Base-by-base conservation (phyloP, 2,329 filamentous ascomycete genomes). In the Curvularia hawaiiensis region DNA sequence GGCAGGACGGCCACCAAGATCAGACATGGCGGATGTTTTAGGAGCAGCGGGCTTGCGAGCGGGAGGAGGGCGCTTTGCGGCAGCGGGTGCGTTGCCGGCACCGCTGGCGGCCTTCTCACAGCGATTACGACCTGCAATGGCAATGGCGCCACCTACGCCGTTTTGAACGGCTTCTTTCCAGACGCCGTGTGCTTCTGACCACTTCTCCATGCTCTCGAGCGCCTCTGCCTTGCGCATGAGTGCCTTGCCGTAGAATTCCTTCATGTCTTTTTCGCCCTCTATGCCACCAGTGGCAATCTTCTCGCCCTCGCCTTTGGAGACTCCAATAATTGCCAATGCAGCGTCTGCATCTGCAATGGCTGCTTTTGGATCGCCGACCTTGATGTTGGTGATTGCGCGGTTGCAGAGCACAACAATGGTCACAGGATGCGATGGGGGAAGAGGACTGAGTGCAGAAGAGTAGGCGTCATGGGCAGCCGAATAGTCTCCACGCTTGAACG, bases 401-500 rank as follows among this genome's bases (percentile, higher is more conserved):
- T 99, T 99, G 67, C 91, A 94, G 22, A 96, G 86, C 7, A 98
- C 84, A n/a, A 98, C 82, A 58, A 98, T 95, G 18, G 86, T 86
- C 24, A 98, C 82, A 0, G 94, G 94, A 73, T 99, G 95, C 4
- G 83, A 84, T 14, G 85, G 77, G 1, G 95, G 95, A 31, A 99
- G 82, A 38, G 87, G 85, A 1, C 84, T 80, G 3, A 99, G 80
- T 1, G 95, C 92, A 30, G 85, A 84, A 0, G 90, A 87, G 75
- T 98, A 99, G 1, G 90, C 88, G 20, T 87, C 83, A 69, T 97
- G 92, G 0, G 95, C 95, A 10, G 90, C 85, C 18, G 91, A 89
- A 75, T 92, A 99, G 75, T 99, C 95, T 33, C 95, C 95, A 35
- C 91, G 87, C 77, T 97, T 98, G 79, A 97, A 98, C 63, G 96